Base-by-base conservation (phyloP, 2,329 filamentous ascomycete genomes). In the Rhynchosporium secalis region DNA sequence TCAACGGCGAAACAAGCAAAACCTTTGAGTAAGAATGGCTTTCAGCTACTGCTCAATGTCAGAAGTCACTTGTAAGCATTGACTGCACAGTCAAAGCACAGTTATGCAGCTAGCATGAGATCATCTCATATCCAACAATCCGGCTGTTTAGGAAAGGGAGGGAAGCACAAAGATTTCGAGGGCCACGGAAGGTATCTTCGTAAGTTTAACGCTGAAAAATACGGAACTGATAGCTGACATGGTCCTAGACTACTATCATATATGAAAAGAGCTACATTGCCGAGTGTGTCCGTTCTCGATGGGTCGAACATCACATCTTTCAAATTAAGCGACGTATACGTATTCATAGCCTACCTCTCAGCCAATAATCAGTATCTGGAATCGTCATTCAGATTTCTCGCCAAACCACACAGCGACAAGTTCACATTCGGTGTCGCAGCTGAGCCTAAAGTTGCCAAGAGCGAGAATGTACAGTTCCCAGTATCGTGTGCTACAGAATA, bases 91-190 rank as follows among this genome's bases (percentile, higher is more conserved):
- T 65, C 1, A 66, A 73, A 2, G n/a, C 66, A 2, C 63, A 71
- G 6, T 65, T 80, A n/a, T 83, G 80, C 67, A 65, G 72, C 55
- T 74, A 78, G 31, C 70, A 75, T 51, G 73, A 75, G 29, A 72
- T 83, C 36, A 72, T 73, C 12, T 81, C 80, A 0, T 81, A 79
- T 62, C 80, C 80, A 2, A 74, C 80, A 6, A 76, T 83, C 41
- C 76, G 80, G 0, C 75, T 78, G 9, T 79, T 78, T 62, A 74
- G 74, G 45, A 69, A 70, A 3, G 71, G 75, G 31, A 73, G 75
- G 2, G 64, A 68, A 4, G 72, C 72, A 52, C 70, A 67, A 10
- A 69, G 77, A 56, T 82, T 82, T 66, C 75, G 80, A 41, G 80
- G 81, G 0, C 74, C 76, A 1, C 74, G 79, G 26, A 77, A 71